A percentile compares a stretch with the other conserved stretches of the same genome.
These are phyloP conservation scores for Collybiopsis luxurians DNA, from an alignment of 768 basidiomycete genomes.

Conservation along the genomic window DNA sequence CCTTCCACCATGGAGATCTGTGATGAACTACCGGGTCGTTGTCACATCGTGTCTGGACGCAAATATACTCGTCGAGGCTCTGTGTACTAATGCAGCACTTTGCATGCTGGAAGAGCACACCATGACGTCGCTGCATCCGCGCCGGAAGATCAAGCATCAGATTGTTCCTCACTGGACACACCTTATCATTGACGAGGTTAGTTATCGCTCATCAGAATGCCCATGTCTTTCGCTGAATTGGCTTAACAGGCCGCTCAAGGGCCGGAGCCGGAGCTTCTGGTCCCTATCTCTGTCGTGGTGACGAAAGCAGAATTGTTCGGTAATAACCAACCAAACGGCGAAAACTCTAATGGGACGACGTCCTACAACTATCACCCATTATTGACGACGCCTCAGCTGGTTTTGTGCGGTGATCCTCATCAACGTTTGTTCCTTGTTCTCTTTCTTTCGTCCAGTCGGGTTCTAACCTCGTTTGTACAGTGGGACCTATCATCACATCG, in stretches of 20 bases:
- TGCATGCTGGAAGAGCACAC: conserved; percentile 39
- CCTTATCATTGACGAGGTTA: conserved; percentile 48
- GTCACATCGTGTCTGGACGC: conserved; percentile 47
- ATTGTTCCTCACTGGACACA: conserved; percentile 47
- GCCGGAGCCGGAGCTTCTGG: conserved; percentile 47
- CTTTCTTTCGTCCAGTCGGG: not conserved
- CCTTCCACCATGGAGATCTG: conserved; percentile 41
- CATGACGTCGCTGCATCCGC: conserved; percentile 35
- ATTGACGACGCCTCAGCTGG: conserved; percentile 38
- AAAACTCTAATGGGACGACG: not conserved
- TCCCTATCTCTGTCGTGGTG: conserved; percentile 48
- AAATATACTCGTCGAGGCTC: conserved; percentile 38
- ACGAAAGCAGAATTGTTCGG: conserved; percentile 17
- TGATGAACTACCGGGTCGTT: conserved; percentile 47
- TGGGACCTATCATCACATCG: conserved; percentile 47
- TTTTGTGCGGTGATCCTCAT: conserved; percentile 51
- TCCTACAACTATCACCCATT: conserved; percentile 4
- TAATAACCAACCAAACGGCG: not conserved
- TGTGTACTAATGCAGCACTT: conserved; percentile 40
- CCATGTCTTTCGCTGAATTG: not conserved
- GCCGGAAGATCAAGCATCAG: conserved; percentile 24
- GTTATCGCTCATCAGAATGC: not conserved
- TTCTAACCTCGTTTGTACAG: conserved; percentile 21
- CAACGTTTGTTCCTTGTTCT: conserved; percentile 34
- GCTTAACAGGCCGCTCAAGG: conserved; percentile 47